Evolutionary conservation across 2,329 filamentous ascomycete genomes (phyloP), one percentile per base, ranked within the genome.

Genomic region (Alternaria burnsii): DNA sequence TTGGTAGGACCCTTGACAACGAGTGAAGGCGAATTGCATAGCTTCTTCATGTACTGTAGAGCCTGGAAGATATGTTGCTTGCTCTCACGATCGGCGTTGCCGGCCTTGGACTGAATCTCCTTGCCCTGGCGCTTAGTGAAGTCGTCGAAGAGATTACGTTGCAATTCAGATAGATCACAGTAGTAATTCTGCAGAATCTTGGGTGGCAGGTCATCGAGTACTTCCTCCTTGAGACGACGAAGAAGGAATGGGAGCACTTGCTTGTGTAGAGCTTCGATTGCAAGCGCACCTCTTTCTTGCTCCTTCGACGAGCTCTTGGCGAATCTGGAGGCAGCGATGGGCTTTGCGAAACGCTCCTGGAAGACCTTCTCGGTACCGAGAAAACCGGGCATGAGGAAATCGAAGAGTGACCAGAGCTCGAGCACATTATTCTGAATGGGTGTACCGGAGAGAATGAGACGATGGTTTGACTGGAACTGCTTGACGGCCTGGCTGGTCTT

Each of bases 111-210:
- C 43, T 91, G 88, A 34, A 99, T 86, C 65, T 92, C 91, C 79
- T 93, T 96, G 73, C 93, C 90, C 77, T 99, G 94, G 69, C 93
- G 96, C 85, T 91, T 96, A 22, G 89, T 91, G 77, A 99, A 99
- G 75, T 98, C 94, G 44, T 98, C 95, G 71, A 99, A 99, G 0
- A 99, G 86, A 77, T 92, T 96, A 82, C 90, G 91, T 78, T 99
- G 95, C 52, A 99, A 83, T 58, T 99, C 95, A 72, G 93, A 97
- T 18, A 97, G 89, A 74, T 99, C 95, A 78, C 95, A 99, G 81
- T 99, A 99, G 82, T 99, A 99, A 79, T 99, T 99, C 77, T 99
- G 95, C 52, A 99, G 83, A 72, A 99, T 99, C 88, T 99, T 99
- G 8, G 95, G 95, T 2, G 95, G 95, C 9, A 99, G 84, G 72